Evolutionary conservation across 2,329 filamentous ascomycete genomes (phyloP).

Genomic region (Sarocladium brachiariae): DNA sequence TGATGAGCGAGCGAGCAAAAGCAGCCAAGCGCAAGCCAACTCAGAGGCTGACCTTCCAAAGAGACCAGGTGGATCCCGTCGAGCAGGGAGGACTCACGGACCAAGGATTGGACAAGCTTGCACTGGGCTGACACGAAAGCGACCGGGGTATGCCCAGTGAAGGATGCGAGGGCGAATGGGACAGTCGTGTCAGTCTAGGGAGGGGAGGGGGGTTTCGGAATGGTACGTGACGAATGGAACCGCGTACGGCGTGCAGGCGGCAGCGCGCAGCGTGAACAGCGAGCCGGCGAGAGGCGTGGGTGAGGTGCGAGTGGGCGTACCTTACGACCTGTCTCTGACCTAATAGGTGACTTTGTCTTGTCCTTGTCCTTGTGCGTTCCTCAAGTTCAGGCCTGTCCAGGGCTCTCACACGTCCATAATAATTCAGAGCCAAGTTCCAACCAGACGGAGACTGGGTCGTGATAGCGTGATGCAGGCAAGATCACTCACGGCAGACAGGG

Average conservation of each 20-base stretch:
- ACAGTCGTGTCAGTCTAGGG: background rate
- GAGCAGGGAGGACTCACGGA: constrained; percentile 15
- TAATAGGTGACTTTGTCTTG: background rate
- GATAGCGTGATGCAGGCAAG: constrained; percentile 5
- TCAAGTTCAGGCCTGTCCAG: background rate
- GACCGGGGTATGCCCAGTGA: constrained; percentile 10
- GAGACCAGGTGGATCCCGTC: constrained; percentile 13
- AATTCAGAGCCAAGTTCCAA: constrained; percentile 1
- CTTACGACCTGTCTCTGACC: background rate
- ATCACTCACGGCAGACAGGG: constrained; percentile 6
- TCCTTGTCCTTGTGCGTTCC: constrained; percentile 5
- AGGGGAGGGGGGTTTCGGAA: constrained; percentile 9
- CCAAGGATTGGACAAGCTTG: constrained; percentile 24
- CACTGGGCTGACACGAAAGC: constrained; percentile 25
- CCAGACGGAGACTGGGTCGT: background rate
- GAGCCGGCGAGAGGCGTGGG: background rate
- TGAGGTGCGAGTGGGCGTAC: background rate
- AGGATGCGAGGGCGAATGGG: constrained; percentile 11
- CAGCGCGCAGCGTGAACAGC: constrained; percentile 4
- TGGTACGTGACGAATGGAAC: constrained; percentile 10
- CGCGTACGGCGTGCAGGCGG: constrained; percentile 2
- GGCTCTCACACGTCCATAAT: background rate
- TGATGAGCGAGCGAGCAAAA: constrained; percentile 7
- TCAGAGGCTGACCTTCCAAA: constrained; percentile 11
- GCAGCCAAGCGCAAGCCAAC: constrained; percentile 11